phyloP scores from a whole-genome alignment of 805 yeast genomes.

The Ogataea glucozyma region DNA sequence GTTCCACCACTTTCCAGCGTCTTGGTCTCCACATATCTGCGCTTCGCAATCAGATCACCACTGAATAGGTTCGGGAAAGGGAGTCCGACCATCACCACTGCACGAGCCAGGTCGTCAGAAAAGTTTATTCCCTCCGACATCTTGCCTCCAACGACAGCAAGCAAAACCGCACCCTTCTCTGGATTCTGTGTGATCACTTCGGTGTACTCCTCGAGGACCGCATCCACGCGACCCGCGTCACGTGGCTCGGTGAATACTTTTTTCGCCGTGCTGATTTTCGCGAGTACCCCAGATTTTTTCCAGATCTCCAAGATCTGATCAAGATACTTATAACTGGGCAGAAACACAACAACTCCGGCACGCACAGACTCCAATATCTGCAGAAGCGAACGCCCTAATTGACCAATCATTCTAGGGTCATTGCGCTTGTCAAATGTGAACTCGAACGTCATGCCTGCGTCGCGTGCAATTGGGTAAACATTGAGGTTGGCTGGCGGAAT shows the following conservation, averaged over 20 bases:
- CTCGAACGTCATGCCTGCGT: conserved; percentile 42
- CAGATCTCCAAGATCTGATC: conserved; percentile 52
- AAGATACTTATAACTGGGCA: conserved; percentile 81
- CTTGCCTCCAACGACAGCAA: conserved; percentile 91
- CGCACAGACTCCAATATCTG: conserved; percentile 53
- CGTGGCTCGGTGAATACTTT: conserved; percentile 57
- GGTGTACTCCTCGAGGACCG: conserved; percentile 53
- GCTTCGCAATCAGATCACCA: conserved; percentile 76
- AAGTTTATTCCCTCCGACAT: conserved; percentile 94
- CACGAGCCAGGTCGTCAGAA: conserved; percentile 83
- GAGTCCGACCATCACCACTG: conserved; percentile 81
- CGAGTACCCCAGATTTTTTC: conserved; percentile 43
- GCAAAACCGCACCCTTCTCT: conserved; percentile 59
- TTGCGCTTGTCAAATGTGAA: conserved; percentile 71
- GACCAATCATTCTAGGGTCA: conserved; percentile 43
- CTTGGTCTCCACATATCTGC: conserved; percentile 58
- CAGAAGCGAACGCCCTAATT: conserved; percentile 51
- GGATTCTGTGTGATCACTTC: conserved; percentile 39
- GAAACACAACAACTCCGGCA: conserved; percentile 75
- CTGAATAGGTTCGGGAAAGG: conserved; percentile 87
- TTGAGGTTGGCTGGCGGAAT: conserved; percentile 69
- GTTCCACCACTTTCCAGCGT: conserved; percentile 52
- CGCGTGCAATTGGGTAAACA: conserved; percentile 52
- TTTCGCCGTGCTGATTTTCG: conserved; percentile 42
- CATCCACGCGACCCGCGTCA: conserved; percentile 44